These are phyloP conservation scores for Alternaria rosae DNA, from an alignment of 2,329 filamentous ascomycete genomes.

Conservation along the genomic window DNA sequence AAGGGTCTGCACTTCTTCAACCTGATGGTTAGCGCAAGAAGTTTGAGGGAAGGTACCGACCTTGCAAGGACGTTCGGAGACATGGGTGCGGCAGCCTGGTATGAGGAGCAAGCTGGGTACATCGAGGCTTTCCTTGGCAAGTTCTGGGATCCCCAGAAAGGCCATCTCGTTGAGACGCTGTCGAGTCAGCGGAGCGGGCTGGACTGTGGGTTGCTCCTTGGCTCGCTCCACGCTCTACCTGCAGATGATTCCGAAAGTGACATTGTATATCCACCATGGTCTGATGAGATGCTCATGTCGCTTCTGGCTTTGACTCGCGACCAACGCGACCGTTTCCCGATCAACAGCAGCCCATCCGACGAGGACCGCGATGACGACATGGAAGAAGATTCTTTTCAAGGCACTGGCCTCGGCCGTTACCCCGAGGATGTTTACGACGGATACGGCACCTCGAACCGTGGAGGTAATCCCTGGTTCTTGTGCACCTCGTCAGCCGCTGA, in stretches of 20 bases:
- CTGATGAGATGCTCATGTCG: constrained; percentile 49
- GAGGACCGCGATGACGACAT: constrained; percentile 17
- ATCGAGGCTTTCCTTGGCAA: constrained; percentile 43
- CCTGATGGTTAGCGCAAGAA: constrained; percentile 48
- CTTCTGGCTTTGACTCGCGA: constrained; percentile 46
- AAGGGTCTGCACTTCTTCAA: constrained; percentile 54
- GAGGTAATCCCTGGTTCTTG: constrained; percentile 54
- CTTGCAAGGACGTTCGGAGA: constrained; percentile 47
- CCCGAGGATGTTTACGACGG: constrained; percentile 55
- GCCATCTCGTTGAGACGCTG: constrained; percentile 49
- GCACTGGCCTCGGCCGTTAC: constrained; percentile 53
- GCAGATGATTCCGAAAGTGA: constrained; percentile 23
- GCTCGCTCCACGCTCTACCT: constrained; percentile 46
- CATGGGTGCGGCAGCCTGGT: constrained; percentile 50
- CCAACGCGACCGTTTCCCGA: constrained; percentile 48
- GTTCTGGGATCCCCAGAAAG: constrained; percentile 50
- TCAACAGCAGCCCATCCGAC: constrained; percentile 40
- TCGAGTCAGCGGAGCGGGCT: constrained; percentile 44
- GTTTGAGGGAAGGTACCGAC: constrained; percentile 45
- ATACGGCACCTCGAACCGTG: constrained; percentile 36
- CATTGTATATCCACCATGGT: constrained; percentile 44
- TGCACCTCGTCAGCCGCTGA: constrained; percentile 53
- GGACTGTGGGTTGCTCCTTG: constrained; percentile 51
- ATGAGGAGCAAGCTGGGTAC: constrained; percentile 46
- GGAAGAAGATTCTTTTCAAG: constrained; percentile 28